A percentile compares a stretch with the other conserved stretches of the same genome.
These are phyloP conservation scores for Gastrolobium villosum DNA, from an alignment of 306 rosid genomes.

Conservation along the genomic window DNA sequence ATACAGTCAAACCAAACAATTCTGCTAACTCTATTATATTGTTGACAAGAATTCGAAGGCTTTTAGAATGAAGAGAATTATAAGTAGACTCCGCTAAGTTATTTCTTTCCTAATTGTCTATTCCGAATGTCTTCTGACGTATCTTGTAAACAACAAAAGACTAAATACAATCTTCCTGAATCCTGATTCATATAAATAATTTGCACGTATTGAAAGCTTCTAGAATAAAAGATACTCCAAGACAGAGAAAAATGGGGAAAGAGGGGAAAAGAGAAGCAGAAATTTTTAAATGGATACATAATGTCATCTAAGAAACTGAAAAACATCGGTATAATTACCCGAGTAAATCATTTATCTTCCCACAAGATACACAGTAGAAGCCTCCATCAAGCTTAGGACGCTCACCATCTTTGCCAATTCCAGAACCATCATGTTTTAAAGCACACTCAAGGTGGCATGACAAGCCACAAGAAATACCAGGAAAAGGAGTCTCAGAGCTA, in stretches of 20 bases:
- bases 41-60: too few species aligned
- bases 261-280: neutral
- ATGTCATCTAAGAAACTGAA: slow-evolving; percentile 35
- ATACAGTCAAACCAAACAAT: neutral
- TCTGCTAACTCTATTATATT: neutral
- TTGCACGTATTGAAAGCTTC: slow-evolving; percentile 17
- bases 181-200: neutral
- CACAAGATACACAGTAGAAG: slow-evolving; percentile 85
- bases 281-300: slow-evolving; percentile 17
- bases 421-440: slow-evolving; percentile 73
- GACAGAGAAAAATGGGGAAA: slow-evolving; percentile 29
- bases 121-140: neutral
- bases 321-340: slow-evolving; percentile 67
- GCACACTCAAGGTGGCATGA: slow-evolving; percentile 99
- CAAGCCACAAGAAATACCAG: slow-evolving; percentile 86
- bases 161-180: slow-evolving; percentile 7
- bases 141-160: slow-evolving; percentile 32
- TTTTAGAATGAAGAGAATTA: neutral
- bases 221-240: slow-evolving; percentile 27
- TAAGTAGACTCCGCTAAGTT: neutral
- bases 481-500: slow-evolving; percentile 87
- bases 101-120: slow-evolving; percentile 1
- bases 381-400: slow-evolving; percentile 75
- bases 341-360: slow-evolving; percentile 88
- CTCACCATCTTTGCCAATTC: slow-evolving; percentile 66